Percentiles rank a stretch among this genome's conserved stretches.
phyloP scores from a whole-genome alignment of 257 asterid species.

The Nicotiana paniculata region DNA sequence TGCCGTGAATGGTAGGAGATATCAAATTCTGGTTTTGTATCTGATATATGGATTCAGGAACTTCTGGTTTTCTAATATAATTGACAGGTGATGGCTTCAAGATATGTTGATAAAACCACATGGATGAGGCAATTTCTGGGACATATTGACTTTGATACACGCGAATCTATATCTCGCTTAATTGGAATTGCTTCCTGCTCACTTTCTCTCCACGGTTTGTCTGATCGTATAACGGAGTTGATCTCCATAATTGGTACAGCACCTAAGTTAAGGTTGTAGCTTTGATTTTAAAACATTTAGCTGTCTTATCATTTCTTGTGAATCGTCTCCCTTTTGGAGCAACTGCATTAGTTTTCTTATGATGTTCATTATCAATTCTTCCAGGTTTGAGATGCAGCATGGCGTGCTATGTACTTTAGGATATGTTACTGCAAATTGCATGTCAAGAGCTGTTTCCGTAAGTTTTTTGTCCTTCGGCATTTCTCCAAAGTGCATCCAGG shows the following conservation, averaged over 20 bases:
- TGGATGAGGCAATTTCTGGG: slow-evolving; percentile 80
- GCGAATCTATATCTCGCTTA: slow-evolving; percentile 85
- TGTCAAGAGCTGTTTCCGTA: slow-evolving; percentile 64
- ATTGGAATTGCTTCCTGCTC: slow-evolving; percentile 84
- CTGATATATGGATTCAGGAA: slow-evolving; percentile 7
- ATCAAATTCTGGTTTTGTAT: neutral
- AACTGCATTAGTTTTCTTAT: neutral
- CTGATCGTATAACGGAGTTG: slow-evolving; percentile 61
- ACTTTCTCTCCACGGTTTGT: slow-evolving; percentile 52
- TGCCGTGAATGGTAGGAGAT: slow-evolving; percentile 2
- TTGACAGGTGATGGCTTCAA: slow-evolving; percentile 67
- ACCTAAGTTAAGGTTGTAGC: slow-evolving; percentile 62
- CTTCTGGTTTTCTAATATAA: slow-evolving; percentile 14
- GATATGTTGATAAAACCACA: slow-evolving; percentile 57
- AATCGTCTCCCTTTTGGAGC: neutral
- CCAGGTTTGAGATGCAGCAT: slow-evolving; percentile 83
- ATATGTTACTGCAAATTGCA: slow-evolving; percentile 78
- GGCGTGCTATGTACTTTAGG: slow-evolving; percentile 82
- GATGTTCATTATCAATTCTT: slow-evolving; percentile 17
- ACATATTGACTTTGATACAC: slow-evolving; percentile 82
- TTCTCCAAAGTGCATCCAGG: slow-evolving; percentile 3
- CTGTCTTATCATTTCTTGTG: neutral
- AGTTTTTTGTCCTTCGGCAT: slow-evolving; percentile 25
- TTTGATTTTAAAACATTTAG: neutral
- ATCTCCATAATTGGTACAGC: slow-evolving; percentile 53